Evolutionary conservation across 345 rosid species (phyloP).

Genomic region (Pseudoturritis turrita): DNA sequence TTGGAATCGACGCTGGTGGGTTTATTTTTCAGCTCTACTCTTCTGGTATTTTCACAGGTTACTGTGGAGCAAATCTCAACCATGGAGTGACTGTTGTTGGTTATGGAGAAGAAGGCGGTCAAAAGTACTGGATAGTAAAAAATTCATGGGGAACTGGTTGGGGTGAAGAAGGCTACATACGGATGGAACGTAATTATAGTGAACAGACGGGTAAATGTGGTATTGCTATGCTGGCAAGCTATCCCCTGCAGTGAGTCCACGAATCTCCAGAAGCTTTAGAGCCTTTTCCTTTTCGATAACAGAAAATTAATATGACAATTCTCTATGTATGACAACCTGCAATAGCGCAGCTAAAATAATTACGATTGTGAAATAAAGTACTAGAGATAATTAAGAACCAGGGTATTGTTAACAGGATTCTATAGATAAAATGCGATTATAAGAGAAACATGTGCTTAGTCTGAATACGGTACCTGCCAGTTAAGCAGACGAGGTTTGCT

Average conservation of each 20-base stretch:
- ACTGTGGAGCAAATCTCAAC: slow-evolving; percentile 59
- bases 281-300: slow-evolving; percentile 1
- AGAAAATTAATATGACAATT: background rate
- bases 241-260: slow-evolving; percentile 52
- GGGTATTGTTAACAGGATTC: background rate
- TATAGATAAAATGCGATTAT: background rate
- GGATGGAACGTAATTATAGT: slow-evolving; percentile 42
- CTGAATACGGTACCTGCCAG: slow-evolving; percentile 4
- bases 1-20: slow-evolving; percentile 71
- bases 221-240: slow-evolving; percentile 67
- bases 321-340: slow-evolving; percentile 26
- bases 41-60: slow-evolving; percentile 53
- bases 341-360: slow-evolving; percentile 26
- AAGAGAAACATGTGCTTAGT: background rate
- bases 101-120: slow-evolving; percentile 46
- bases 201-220: slow-evolving; percentile 59
- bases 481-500: background rate
- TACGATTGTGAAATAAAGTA: slow-evolving; percentile 7
- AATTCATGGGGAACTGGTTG: slow-evolving; percentile 85
- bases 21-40: slow-evolving; percentile 62
- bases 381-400: slow-evolving; percentile 15
- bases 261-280: slow-evolving; percentile 7
- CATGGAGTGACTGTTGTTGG: slow-evolving; percentile 84
- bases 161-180: slow-evolving; percentile 86
- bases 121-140: slow-evolving; percentile 79